Evolutionary conservation across 2,329 filamentous ascomycete species (phyloP).

Genomic region (Lizonia empirigonia): DNA sequence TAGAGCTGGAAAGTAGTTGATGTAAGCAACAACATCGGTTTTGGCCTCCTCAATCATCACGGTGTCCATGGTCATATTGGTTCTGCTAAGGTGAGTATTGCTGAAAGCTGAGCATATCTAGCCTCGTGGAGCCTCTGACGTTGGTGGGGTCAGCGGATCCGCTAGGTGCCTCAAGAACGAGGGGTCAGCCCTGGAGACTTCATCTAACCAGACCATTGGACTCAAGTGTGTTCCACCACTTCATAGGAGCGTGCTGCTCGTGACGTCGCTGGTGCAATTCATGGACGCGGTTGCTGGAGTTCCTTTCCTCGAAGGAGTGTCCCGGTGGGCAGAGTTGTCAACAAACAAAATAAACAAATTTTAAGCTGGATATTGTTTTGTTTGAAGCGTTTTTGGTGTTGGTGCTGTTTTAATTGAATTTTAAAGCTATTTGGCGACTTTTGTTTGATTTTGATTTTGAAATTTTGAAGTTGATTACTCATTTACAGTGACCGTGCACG

Average conservation of each 20-base stretch:
- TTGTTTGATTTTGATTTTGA: too few species aligned
- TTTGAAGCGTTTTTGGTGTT: too few species aligned
- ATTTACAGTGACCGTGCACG: too few species aligned
- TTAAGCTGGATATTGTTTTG: too few species aligned
- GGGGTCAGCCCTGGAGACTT: slow-evolving; percentile 1
- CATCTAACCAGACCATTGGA: background rate
- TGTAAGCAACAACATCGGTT: slow-evolving; percentile 21
- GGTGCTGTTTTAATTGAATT: too few species aligned
- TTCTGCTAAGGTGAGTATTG: background rate
- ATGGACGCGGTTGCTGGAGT: background rate
- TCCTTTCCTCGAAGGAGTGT: background rate
- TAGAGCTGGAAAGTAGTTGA: slow-evolving; percentile 27
- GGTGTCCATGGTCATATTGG: background rate
- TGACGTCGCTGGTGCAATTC: slow-evolving; percentile 3
- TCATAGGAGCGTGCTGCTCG: background rate
- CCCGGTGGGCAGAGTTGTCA: too few species aligned
- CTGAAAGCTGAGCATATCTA: background rate
- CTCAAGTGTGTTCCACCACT: background rate
- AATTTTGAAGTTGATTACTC: too few species aligned
- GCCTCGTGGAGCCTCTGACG: background rate
- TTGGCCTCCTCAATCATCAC: background rate
- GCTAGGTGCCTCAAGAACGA: background rate
- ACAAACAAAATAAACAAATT: too few species aligned
- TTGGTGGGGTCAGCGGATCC: slow-evolving; percentile 9
- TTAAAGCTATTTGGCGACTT: too few species aligned